Conservation (phyloP, 306 rosid species). For the Begonia fuchsioides region DNA sequence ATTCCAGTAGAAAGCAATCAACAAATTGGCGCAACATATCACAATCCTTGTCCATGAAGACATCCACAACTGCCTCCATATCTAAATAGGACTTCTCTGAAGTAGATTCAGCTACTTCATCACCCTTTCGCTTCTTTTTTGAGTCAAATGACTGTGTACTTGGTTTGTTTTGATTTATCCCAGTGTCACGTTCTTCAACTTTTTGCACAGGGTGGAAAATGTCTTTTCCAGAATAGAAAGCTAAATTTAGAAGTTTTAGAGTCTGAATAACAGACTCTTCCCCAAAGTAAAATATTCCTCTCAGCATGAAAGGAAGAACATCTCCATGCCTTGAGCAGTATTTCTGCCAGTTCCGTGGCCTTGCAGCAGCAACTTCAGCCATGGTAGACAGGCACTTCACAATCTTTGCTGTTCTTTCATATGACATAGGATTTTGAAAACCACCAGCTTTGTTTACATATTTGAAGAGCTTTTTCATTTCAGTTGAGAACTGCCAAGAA, state of each 20-base stretch:
- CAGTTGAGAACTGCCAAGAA: constrained; percentile 94
- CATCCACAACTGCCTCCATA: constrained; percentile 72
- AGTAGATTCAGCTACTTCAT: constrained; percentile 73
- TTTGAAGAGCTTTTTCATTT: constrained; percentile 75
- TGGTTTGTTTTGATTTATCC: constrained; percentile 44
- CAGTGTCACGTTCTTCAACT: constrained; percentile 48
- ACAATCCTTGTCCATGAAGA: constrained; percentile 62
- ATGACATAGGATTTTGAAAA: constrained; percentile 69
- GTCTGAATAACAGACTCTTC: constrained; percentile 94
- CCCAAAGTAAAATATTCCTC: constrained; percentile 73
- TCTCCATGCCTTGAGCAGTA: constrained; percentile 81
- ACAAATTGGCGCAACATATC: constrained; percentile 68
- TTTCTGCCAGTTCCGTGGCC: constrained; percentile 99
- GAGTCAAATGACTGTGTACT: constrained; percentile 43
- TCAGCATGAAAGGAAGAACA: constrained; percentile 74
- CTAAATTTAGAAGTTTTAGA: constrained; percentile 74
- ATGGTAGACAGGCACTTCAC: constrained; percentile 80
- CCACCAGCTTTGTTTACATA: constrained; percentile 80
- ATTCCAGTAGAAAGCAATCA: constrained; percentile 86
- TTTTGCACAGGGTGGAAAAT: constrained; percentile 46
- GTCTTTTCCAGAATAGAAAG: constrained; percentile 85
- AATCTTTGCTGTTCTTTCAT: constrained; percentile 85
- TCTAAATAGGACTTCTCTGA: constrained; percentile 79
- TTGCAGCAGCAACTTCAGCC: constrained; percentile 94
- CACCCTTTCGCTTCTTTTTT: constrained; percentile 91